Percentiles rank a stretch among this genome's conserved stretches.
Evolutionary conservation across 1,284 basidiomycete species (phyloP).

Genomic region (Trametes sp.): DNA sequence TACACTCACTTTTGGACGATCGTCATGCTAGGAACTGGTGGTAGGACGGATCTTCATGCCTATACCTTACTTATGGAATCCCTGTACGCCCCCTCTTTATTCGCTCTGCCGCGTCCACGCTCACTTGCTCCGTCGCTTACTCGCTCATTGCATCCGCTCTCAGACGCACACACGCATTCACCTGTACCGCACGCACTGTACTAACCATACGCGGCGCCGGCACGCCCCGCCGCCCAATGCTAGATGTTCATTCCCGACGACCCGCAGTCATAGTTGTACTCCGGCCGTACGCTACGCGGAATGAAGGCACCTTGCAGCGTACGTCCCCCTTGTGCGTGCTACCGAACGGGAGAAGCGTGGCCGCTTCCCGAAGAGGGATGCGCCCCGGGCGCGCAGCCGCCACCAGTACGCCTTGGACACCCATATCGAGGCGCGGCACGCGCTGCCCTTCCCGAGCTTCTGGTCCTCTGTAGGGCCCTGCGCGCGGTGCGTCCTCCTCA

Average conservation of each 20-base stretch:
- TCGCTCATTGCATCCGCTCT: conserved; percentile 1
- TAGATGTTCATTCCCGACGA: background rate
- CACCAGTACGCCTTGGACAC: background rate
- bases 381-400: background rate
- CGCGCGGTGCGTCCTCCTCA: conserved; percentile 25
- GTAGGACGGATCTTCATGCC: conserved; percentile 19
- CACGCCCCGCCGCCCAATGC: background rate
- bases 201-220: conserved; percentile 1
- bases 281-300: conserved; percentile 1
- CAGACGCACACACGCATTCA: conserved; percentile 15
- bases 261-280: conserved; percentile 21
- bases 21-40: conserved; percentile 19
- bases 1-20: conserved; percentile 16
- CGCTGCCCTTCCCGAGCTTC: background rate
- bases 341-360: conserved; percentile 14
- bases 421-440: conserved; percentile 1
- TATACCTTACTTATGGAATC: conserved; percentile 25
- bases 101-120: conserved; percentile 6
- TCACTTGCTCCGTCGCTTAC: conserved; percentile 1
- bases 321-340: conserved; percentile 6
- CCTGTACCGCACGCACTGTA: conserved; percentile 15
- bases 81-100: conserved; percentile 20
- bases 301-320: conserved; percentile 16
- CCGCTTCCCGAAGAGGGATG: conserved; percentile 10
- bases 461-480: conserved; percentile 7